phyloP scores from a whole-genome alignment of 1,284 basidiomycete species.

The Ceratobasidium sp. region DNA sequence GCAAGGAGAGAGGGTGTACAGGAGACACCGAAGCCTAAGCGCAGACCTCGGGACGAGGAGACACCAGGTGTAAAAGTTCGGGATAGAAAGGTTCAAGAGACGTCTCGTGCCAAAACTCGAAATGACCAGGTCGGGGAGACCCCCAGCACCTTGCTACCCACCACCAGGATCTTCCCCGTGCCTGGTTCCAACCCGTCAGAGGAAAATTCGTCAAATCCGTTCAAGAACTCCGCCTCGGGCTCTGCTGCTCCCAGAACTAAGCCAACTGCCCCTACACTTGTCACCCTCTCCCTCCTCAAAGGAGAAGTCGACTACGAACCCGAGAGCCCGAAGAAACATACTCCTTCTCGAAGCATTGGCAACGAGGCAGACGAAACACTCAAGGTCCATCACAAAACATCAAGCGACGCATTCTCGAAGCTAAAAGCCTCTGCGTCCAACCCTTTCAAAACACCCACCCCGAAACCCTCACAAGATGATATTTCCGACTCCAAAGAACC shows the following conservation, averaged over 20 bases:
- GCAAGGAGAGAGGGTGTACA: not conserved
- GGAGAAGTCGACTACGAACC: conserved; percentile 33
- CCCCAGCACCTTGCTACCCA: not conserved
- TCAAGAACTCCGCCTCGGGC: not conserved
- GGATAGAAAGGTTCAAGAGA: conserved; percentile 11
- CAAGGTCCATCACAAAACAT: too few relatives aligned
- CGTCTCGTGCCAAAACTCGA: conserved; percentile 27
- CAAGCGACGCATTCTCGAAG: not conserved
- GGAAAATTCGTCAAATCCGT: not conserved
- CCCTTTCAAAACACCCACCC: not conserved
- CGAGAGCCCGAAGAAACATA: conserved; percentile 26
- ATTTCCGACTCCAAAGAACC: not conserved
- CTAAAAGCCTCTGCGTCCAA: not conserved
- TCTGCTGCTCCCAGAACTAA: not conserved
- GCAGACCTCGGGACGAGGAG: not conserved
- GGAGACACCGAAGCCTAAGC: not conserved
- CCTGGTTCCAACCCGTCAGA: not conserved
- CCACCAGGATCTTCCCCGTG: conserved; percentile 1
- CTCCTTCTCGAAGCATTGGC: not conserved
- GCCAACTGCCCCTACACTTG: not conserved
- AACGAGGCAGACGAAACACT: not conserved
- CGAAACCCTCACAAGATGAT: conserved; percentile 4
- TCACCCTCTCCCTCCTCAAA: conserved; percentile 7
- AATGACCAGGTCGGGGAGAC: not conserved
- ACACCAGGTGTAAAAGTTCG: not conserved